Evolutionary conservation across 2,329 filamentous ascomycete species (phyloP).

Genomic region (Nigrospora osmanthi): DNA sequence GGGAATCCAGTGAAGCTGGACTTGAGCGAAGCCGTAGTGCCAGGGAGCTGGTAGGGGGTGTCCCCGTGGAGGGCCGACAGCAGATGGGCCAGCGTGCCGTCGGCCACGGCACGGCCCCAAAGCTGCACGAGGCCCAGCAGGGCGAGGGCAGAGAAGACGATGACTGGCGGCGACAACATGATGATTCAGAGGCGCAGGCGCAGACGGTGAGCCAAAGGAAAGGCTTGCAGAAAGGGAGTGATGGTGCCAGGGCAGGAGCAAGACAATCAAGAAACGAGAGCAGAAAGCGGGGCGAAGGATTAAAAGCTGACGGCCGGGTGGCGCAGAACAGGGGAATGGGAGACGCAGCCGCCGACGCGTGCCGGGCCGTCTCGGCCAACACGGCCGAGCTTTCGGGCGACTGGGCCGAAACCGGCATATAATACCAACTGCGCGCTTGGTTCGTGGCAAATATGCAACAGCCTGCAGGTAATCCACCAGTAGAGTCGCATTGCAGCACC

Average conservation of each 20-base stretch:
- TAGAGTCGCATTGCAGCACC: background rate
- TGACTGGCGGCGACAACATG: background rate
- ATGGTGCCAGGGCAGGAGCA: background rate
- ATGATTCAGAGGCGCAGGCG: background rate
- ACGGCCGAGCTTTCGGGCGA: background rate
- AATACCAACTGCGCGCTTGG: background rate
- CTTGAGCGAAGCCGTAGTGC: background rate
- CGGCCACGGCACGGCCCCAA: conserved; percentile 2
- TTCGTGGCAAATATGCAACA: background rate
- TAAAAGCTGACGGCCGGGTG: background rate
- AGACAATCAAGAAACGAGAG: background rate
- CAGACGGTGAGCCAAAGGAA: background rate
- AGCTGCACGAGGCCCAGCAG: background rate
- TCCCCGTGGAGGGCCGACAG: background rate
- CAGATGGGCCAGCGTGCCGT: background rate
- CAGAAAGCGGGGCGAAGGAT: background rate
- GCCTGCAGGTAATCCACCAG: background rate
- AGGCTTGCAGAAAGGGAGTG: background rate
- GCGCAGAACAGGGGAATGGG: too few species aligned
- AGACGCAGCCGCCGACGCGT: background rate
- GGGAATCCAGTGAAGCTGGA: conserved; percentile 4
- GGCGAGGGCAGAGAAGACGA: background rate
- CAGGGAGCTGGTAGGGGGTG: conserved; percentile 1
- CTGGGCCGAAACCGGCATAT: background rate
- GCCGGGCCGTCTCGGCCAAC: background rate